Base-by-base conservation (phyloP, 2,329 filamentous ascomycete species). In the Epichloe scottii region DNA sequence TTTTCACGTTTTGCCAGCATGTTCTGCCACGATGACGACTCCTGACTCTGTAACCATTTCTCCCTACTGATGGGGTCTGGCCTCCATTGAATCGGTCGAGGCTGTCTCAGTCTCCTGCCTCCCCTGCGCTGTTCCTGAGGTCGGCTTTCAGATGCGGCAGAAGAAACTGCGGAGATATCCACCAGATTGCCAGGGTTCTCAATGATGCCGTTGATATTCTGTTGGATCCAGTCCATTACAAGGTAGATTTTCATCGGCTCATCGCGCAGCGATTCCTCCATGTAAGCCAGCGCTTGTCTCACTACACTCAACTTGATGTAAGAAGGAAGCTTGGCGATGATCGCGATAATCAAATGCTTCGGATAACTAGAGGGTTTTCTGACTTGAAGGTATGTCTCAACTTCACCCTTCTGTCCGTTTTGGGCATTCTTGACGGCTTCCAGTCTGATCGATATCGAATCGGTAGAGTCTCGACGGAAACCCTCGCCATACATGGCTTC, bases 251-350 rank as follows among this genome's bases (percentile, higher is more conserved):
- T 82, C 85, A 95, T 95, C 39, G 89, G 87, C 62, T 94, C 89
- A 23, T 89, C 91, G 14, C 84, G 70, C 33, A 95, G 75, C 30
- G 82, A 81, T 47, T 82, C 76, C 47, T 80, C 72, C 2, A 89
- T 82, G 62, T 91, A 82, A 4, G 78, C 73, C 5, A 96, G 71
- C 2, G 84, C 82, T 66, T 86, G 83, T 58, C 87, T 84, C 59
- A 93, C 80, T 38, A 95, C 83, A 61, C 89, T 95, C 11, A 98
- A 74, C 54, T 91, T 87, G 62, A 97, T 94, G 61, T 98, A 95
- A 3, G 93, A 89, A 19, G 93, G 93, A 12, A 97, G 76, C 11
- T 79, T 78, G 26, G 82, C 75, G 45, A 79, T 67, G 14, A 96
- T 74, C 3, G 83, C 81, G 37, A 96, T 71, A 10, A 94, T 77